A percentile compares a stretch with the other conserved stretches of the same genome.
phyloP scores from a whole-genome alignment of 2,329 filamentous ascomycete genomes.

The Fusarium sp. region DNA sequence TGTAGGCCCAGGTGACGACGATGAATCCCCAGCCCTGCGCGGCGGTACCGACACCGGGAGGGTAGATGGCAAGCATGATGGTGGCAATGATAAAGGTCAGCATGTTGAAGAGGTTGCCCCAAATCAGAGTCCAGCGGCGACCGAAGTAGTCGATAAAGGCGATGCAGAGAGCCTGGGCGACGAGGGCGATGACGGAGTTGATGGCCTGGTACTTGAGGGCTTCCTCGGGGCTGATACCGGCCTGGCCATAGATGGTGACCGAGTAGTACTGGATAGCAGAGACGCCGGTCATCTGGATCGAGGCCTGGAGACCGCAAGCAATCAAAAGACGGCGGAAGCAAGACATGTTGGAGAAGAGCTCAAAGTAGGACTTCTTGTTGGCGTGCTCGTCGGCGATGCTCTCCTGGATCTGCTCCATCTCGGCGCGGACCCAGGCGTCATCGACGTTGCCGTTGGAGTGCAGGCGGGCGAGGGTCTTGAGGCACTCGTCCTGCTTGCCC shows the following conservation, averaged over 20 bases:
- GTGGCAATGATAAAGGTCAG: conserved; percentile 55
- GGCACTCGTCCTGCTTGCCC: conserved; percentile 67
- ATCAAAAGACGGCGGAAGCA: conserved; percentile 75
- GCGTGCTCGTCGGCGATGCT: conserved; percentile 71
- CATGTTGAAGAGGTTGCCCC: conserved; percentile 74
- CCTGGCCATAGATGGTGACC: conserved; percentile 60
- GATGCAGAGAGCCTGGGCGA: conserved; percentile 64
- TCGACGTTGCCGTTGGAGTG: conserved; percentile 72
- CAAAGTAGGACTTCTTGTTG: conserved; percentile 70
- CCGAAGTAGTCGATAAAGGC: conserved; percentile 51
- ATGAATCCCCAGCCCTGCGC: conserved; percentile 51
- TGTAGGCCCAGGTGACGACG: conserved; percentile 26
- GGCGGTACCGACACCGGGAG: conserved; percentile 11
- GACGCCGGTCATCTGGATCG: conserved; percentile 78
- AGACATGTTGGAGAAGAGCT: conserved; percentile 68
- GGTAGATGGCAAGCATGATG: conserved; percentile 23
- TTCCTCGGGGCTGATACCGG: conserved; percentile 61
- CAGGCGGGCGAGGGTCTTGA: conserved; percentile 71
- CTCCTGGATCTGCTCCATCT: conserved; percentile 76
- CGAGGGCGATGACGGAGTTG: conserved; percentile 72
- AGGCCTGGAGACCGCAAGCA: conserved; percentile 75
- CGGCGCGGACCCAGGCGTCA: conserved; percentile 74
- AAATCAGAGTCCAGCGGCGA: conserved; percentile 74
- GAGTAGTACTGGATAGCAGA: conserved; percentile 79
- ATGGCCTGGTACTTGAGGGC: conserved; percentile 79